Percentiles rank a stretch among this genome's conserved stretches.
These are phyloP conservation scores for Plasmodium gonderi DNA, from an alignment of 169 alveolate genomes.

Conservation along the genomic window DNA sequence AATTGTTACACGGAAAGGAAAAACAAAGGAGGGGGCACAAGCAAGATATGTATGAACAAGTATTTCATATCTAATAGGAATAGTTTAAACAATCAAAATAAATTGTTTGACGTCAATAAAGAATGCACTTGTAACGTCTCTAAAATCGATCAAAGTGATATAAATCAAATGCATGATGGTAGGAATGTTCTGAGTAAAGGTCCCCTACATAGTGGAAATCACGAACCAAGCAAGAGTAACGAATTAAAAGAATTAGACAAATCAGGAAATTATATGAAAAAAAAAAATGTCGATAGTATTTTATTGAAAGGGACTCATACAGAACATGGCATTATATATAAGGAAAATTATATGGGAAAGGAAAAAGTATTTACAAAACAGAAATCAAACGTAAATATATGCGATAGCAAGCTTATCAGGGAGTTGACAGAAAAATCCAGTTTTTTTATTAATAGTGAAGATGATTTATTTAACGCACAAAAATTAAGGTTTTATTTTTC, in stretches of 20 bases:
- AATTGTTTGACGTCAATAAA: not conserved
- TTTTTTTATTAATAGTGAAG: constrained; percentile 37
- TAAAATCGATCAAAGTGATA: not conserved
- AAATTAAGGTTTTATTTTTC: constrained; percentile 11
- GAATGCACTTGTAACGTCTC: not conserved
- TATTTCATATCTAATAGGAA: not conserved
- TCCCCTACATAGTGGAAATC: not conserved
- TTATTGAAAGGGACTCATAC: not conserved
- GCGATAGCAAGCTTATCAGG: not conserved
- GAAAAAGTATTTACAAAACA: not conserved
- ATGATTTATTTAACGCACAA: constrained; percentile 36
- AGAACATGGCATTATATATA: not conserved
- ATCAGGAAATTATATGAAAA: not conserved
- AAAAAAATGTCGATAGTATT: not conserved
- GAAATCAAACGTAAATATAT: not conserved
- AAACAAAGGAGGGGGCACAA: not conserved
- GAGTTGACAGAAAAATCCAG: not conserved
- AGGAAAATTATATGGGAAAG: not conserved
- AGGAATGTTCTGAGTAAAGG: not conserved
- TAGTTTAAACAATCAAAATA: not conserved
- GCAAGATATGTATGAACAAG: not conserved
- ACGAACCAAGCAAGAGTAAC: not conserved
- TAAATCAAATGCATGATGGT: not conserved
- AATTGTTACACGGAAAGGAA: not conserved
- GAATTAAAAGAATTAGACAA: not conserved